phyloP scores from a whole-genome alignment of 2,329 filamentous ascomycete species.

The Aspergillus fijiensis region DNA sequence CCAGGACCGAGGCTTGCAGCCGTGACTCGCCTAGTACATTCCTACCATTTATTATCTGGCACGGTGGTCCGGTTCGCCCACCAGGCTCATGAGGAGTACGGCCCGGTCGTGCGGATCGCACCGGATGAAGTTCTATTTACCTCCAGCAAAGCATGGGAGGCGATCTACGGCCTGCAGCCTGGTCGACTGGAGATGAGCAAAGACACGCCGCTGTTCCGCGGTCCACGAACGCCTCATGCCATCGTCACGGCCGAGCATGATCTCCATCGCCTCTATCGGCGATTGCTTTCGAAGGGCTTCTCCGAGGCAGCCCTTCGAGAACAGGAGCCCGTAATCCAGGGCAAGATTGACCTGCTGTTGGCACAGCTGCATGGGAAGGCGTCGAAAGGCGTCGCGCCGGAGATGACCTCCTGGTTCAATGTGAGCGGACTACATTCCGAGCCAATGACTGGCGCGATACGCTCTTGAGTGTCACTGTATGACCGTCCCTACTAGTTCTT shows the following conservation, averaged over 20 bases:
- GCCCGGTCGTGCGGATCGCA: background rate
- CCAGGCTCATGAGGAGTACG: background rate
- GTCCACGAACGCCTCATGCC: conserved; percentile 1
- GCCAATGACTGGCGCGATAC: background rate
- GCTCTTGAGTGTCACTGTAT: background rate
- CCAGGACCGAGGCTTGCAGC: background rate
- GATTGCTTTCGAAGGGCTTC: conserved; percentile 29
- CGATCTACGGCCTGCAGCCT: background rate
- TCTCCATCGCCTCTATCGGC: conserved; percentile 6
- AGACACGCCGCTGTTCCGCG: background rate
- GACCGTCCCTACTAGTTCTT: conserved; percentile 25
- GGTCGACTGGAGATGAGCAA: conserved; percentile 7
- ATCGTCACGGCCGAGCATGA: conserved; percentile 13
- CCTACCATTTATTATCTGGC: background rate
- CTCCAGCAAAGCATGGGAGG: background rate
- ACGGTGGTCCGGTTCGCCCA: background rate
- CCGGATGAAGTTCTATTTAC: background rate
- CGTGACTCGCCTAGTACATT: background rate
- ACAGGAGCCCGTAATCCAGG: conserved; percentile 28
- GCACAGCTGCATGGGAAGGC: conserved; percentile 16
- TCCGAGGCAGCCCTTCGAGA: conserved; percentile 30
- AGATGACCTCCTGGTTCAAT: conserved; percentile 25
- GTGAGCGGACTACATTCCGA: conserved; percentile 23
- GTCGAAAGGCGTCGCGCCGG: background rate
- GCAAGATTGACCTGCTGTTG: conserved; percentile 30